A percentile compares a stretch with the other conserved stretches of the same genome.
Evolutionary conservation across 371 early-diverging fungal genomes (phyloP).

Genomic region (Mucor velutinosus): DNA sequence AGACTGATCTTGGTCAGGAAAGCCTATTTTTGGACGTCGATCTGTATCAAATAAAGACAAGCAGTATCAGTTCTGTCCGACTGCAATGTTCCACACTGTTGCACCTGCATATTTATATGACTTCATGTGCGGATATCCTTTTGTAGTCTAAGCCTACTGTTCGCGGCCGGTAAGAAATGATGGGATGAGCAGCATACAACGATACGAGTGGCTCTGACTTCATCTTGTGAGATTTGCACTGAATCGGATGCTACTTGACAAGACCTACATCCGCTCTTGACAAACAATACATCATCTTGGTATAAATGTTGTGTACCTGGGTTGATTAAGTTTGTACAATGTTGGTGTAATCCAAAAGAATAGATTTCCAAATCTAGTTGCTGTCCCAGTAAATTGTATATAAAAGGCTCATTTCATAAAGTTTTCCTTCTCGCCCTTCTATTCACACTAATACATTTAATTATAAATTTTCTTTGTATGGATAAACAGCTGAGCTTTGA

Average conservation of each 20-base stretch:
- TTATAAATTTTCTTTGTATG: background rate
- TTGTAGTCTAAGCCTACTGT: background rate
- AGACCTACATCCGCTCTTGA: background rate
- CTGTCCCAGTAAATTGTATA: background rate
- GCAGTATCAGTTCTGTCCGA: background rate
- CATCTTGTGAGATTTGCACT: background rate
- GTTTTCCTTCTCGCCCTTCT: slow-evolving; percentile 2
- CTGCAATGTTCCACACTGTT: background rate
- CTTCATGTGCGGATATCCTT: background rate
- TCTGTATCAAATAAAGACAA: background rate
- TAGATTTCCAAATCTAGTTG: background rate
- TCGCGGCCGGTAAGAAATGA: background rate
- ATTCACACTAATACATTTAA: background rate
- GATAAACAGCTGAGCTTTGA: slow-evolving; percentile 4
- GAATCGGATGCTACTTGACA: background rate
- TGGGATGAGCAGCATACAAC: background rate
- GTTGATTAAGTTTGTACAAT: background rate
- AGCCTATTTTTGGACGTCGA: background rate
- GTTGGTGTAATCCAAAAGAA: background rate
- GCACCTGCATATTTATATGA: background rate
- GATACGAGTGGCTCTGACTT: background rate
- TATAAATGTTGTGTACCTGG: background rate
- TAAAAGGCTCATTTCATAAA: background rate
- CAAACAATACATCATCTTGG: background rate
- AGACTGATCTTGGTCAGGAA: background rate